Base-by-base conservation (phyloP, 177 flowering plant genomes). In the Vitis hybrid region DNA sequence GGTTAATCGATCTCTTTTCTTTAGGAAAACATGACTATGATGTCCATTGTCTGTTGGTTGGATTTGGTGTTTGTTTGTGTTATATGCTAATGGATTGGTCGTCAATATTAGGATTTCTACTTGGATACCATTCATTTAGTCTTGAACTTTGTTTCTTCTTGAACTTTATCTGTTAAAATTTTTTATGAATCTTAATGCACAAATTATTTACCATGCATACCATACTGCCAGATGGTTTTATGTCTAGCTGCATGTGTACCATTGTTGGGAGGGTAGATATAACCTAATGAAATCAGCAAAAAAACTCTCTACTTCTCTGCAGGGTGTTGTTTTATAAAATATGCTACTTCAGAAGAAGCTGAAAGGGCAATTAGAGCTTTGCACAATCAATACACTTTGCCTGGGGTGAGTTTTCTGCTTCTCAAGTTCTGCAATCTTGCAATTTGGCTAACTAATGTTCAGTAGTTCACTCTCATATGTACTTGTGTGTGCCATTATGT, bases 291-390 rank as follows among this genome's bases (percentile, higher is more conserved):
- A 50, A 66, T 73, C 66, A 62, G 81, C 72, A 55, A 54, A 56
- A 74, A 64, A 58, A 72, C 70, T 63, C 54, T 74, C 75, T 76
- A 66, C 75, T 73, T 77, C 64, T 89, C 64, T 89, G 85, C 99
- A 93, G 99, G 99, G 15, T 95, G 98, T 80, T 95, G 99, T 84
- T 95, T 95, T 75, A 82, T 95, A 60, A 95, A 95, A 78, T 95
- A 87, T 86, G 91, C 92, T 72, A 88, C 93, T 68, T 79, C 88
- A 51, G 97, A 86, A 75, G 98, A 95, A 78, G 99, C 98, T 72
- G 97, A 95, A 74, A 84, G 86, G 77, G 99, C 99, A 48, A 95
- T 95, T 73, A 83, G 90, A 80, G 86, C 83, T 48, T 82, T 95
- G 80, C 99, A 95, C 73, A 95, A 93, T 83, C 97, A 87, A 65